phyloP scores from a whole-genome alignment of 192 early-diverging fungal genomes.

The Coemansia sp. region DNA sequence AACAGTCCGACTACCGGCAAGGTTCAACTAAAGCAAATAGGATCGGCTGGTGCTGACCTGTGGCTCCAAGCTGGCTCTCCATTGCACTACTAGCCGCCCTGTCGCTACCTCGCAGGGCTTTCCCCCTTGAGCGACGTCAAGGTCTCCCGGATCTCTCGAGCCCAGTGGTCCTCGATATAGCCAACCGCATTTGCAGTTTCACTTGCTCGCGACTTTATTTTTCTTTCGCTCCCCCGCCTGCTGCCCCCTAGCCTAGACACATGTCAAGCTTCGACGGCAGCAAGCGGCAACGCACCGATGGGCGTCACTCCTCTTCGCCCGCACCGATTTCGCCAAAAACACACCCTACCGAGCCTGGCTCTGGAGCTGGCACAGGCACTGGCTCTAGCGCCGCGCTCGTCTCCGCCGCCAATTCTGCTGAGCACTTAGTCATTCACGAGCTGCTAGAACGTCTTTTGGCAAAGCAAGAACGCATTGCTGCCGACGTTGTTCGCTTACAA shows the following conservation, averaged over 20 bases:
- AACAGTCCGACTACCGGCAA: not conserved
- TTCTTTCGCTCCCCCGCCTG: not conserved
- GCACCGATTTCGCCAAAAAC: not conserved
- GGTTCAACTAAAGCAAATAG: not conserved
- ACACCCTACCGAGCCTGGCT: not conserved
- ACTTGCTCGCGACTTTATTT: not conserved
- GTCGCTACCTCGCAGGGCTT: not conserved
- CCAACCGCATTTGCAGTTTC: not conserved
- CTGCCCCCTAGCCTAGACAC: not conserved
- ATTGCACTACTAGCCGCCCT: not conserved
- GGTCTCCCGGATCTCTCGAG: not conserved
- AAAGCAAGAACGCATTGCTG: conserved; percentile 41
- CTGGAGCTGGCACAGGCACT: not conserved
- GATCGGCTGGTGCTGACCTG: not conserved
- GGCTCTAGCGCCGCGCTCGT: not conserved
- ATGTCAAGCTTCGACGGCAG: conserved; percentile 48
- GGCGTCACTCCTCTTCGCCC: conserved; percentile 16
- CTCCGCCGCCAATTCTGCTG: not conserved
- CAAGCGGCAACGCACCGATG: conserved; percentile 52
- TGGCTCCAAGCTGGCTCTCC: not conserved
- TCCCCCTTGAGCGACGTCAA: not conserved
- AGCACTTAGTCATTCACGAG: conserved; percentile 6
- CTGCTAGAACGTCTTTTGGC: conserved; percentile 35
- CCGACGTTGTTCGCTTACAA: conserved; percentile 45
- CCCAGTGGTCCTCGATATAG: not conserved